These are phyloP conservation scores for Colletotrichum sp. DNA, from an alignment of 2,329 filamentous ascomycete genomes.

Conservation along the genomic window DNA sequence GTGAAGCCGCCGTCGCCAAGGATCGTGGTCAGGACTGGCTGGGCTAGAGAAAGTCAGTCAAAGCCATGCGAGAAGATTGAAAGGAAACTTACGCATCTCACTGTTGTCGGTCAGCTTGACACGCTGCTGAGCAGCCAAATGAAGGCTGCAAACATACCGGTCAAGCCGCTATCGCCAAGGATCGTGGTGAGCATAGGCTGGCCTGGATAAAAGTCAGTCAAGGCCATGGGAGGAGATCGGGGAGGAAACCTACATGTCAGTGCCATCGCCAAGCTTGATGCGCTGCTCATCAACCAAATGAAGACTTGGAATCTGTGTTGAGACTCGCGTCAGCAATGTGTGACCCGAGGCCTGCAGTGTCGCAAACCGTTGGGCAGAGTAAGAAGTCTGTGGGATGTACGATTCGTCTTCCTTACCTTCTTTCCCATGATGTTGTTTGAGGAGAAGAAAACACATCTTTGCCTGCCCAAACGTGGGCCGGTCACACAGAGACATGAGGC, in stretches of 20 bases:
- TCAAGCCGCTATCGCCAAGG: too few species aligned
- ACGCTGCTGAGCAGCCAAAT: neutral
- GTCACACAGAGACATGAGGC: neutral
- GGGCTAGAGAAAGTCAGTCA: too few species aligned
- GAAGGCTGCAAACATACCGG: too few species aligned
- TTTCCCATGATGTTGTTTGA: neutral
- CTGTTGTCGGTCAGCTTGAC: too few species aligned
- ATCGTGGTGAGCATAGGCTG: too few species aligned
- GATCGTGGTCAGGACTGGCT: fast-evolving
- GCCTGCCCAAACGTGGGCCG: neutral
- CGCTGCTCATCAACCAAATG: neutral
- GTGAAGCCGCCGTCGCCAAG: neutral
- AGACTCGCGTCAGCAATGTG: neutral
- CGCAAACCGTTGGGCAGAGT: neutral
- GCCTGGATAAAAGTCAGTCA: too few species aligned
- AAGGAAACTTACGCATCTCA: too few species aligned
- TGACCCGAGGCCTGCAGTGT: fast-evolving
- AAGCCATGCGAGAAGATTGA: too few species aligned
- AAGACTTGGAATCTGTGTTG: neutral
- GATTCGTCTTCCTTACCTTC: neutral
- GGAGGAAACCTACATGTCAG: too few species aligned
- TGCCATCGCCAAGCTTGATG: too few species aligned
- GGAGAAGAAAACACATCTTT: neutral
- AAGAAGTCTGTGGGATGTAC: fast-evolving
- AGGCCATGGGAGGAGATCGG: too few species aligned